A percentile compares a stretch with the other conserved stretches of the same genome.
Evolutionary conservation across 2,329 filamentous ascomycete genomes (phyloP).

Genomic region (Aspergillus udagawae): DNA sequence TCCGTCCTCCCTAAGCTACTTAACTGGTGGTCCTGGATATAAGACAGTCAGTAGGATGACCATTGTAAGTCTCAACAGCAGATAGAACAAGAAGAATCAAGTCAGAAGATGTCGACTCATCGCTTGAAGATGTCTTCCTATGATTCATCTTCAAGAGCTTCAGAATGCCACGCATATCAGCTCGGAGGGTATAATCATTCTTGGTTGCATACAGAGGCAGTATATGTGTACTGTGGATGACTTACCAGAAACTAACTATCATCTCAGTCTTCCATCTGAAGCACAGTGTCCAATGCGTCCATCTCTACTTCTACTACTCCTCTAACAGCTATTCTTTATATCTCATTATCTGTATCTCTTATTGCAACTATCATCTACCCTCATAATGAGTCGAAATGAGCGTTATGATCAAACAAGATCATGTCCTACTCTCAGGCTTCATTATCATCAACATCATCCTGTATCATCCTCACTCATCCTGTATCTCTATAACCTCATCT

Average conservation of each 20-base stretch:
- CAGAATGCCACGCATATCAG: conserved; percentile 13
- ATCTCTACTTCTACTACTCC: not conserved
- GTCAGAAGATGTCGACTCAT: conserved; percentile 17
- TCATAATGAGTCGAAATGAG: not conserved
- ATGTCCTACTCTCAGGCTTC: not conserved
- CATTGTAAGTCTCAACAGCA: not conserved
- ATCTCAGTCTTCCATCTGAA: not conserved
- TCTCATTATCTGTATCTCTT: not conserved
- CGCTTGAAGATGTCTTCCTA: conserved; percentile 13
- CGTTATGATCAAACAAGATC: no score
- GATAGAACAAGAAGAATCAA: not conserved
- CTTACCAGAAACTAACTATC: not conserved
- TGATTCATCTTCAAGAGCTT: conserved; percentile 14
- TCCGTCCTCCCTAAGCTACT: no score
- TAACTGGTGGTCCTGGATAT: not conserved
- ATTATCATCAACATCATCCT: not conserved
- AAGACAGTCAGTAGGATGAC: not conserved
- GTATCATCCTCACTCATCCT: conserved; percentile 3
- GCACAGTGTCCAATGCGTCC: no score
- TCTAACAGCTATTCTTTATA: not conserved
- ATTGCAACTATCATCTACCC: not conserved
- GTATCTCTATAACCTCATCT: no score
- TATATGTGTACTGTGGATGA: not conserved
- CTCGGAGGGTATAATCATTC: conserved; percentile 13
- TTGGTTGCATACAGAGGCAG: not conserved